Evolutionary conservation across 257 asterid genomes (phyloP).

Genomic region (Coffea eugenioides): DNA sequence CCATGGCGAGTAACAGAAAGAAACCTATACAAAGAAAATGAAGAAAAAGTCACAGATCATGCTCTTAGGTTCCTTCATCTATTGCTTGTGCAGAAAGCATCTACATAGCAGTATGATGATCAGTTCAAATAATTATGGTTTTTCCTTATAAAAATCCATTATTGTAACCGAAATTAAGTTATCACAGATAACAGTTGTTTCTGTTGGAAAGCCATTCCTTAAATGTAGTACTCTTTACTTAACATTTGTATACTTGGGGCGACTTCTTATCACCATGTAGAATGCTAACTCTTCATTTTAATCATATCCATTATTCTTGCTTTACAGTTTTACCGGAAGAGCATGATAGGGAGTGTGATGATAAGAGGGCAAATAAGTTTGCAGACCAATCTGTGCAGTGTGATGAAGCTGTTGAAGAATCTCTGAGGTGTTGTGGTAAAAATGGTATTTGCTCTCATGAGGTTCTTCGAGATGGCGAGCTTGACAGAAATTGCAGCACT

Average conservation of each 20-base stretch:
- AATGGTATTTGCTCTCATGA: constrained; percentile 65
- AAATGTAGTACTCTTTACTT: background rate
- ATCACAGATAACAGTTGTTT: background rate
- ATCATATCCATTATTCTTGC: constrained; percentile 14
- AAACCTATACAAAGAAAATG: background rate
- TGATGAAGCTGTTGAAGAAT: constrained; percentile 37
- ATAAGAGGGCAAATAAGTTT: constrained; percentile 31
- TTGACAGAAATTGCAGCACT: constrained; percentile 35
- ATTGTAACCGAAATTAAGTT: background rate
- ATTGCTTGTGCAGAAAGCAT: background rate
- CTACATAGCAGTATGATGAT: background rate
- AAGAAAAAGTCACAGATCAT: background rate
- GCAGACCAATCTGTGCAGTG: constrained; percentile 18
- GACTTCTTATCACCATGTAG: background rate
- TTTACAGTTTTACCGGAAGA: constrained; percentile 38
- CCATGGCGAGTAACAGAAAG: background rate
- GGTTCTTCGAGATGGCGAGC: constrained; percentile 62
- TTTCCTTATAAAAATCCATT: background rate
- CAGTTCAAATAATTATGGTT: background rate
- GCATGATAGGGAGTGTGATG: constrained; percentile 27
- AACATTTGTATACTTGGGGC: too few species aligned
- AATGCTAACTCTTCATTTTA: background rate
- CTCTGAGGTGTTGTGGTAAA: constrained; percentile 54
- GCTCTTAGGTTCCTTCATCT: background rate
- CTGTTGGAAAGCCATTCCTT: background rate